phyloP scores from a whole-genome alignment of 1,139 yeast genomes.

The Nakaseomyces bracarensis region DNA sequence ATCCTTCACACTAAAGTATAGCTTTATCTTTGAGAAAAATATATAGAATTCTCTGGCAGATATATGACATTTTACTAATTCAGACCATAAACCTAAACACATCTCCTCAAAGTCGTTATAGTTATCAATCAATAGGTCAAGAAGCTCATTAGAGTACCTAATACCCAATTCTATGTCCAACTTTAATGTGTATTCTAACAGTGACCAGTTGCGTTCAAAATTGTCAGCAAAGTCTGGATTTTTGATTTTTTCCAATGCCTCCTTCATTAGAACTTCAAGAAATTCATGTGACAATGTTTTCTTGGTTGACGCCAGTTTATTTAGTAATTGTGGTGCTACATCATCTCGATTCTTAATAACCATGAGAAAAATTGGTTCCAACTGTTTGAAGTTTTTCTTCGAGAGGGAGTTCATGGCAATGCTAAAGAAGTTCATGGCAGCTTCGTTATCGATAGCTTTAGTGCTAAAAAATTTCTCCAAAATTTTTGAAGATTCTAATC shows the following conservation, averaged over 20 bases:
- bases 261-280: conserved; percentile 33
- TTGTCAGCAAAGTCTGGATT: conserved; percentile 14
- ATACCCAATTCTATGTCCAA: conserved; percentile 48
- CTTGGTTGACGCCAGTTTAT: conserved; percentile 36
- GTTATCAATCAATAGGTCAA: conserved; percentile 25
- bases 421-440: conserved; percentile 20
- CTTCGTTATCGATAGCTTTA: conserved; percentile 11
- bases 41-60: conserved; percentile 51
- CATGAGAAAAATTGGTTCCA: conserved; percentile 39
- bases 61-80: conserved; percentile 41
- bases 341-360: conserved; percentile 34
- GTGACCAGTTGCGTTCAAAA: conserved; percentile 33
- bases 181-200: conserved; percentile 39
- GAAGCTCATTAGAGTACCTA: conserved; percentile 31
- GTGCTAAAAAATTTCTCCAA: conserved; percentile 19
- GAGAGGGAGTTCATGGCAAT: conserved; percentile 20
- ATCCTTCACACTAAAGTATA: neutral
- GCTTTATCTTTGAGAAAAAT: conserved; percentile 34
- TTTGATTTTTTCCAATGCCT: conserved; percentile 12
- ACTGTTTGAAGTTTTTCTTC: conserved; percentile 24
- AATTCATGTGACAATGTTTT: conserved; percentile 44
- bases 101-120: conserved; percentile 12
- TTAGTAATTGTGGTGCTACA: conserved; percentile 37
- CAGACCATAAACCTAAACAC: conserved; percentile 32
- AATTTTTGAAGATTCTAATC: conserved; percentile 14